phyloP scores from a whole-genome alignment of 1,139 yeast genomes.

The Kodamaea arcana region DNA sequence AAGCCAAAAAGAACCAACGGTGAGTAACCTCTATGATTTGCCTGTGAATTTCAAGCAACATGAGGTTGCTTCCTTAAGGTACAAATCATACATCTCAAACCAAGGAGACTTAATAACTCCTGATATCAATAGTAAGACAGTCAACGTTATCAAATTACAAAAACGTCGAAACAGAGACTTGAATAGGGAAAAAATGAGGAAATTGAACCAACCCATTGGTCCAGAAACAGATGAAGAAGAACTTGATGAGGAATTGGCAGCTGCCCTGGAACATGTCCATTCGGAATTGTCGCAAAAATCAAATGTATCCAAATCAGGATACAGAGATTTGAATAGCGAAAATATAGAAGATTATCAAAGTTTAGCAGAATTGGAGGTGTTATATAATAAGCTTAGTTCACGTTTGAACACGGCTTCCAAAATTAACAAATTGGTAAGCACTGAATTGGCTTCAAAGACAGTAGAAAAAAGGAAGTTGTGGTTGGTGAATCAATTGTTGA shows the following conservation, averaged over 20 bases:
- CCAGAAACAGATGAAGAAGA: slow-evolving; percentile 6
- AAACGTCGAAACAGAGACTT: slow-evolving; percentile 9
- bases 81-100: slow-evolving; percentile 18
- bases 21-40: slow-evolving; percentile 17
- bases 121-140: slow-evolving; percentile 6
- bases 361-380: slow-evolving; percentile 16
- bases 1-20: slow-evolving; percentile 5
- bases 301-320: slow-evolving; percentile 2
- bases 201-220: slow-evolving; percentile 6
- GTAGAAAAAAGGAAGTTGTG: slow-evolving; percentile 44
- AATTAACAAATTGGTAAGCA: slow-evolving; percentile 42
- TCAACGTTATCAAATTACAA: slow-evolving; percentile 14
- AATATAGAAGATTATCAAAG: slow-evolving; percentile 17
- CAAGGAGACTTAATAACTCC: slow-evolving; percentile 6
- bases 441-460: slow-evolving; percentile 34
- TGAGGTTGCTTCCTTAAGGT: slow-evolving; percentile 31
- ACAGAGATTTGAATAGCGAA: slow-evolving; percentile 2
- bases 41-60: slow-evolving; percentile 36
- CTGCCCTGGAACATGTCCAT: slow-evolving; percentile 5
- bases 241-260: slow-evolving; percentile 5
- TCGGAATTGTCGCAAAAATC: slow-evolving; percentile 3
- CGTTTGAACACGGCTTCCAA: slow-evolving; percentile 43
- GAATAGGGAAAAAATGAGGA: slow-evolving; percentile 8
- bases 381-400: slow-evolving; percentile 17
- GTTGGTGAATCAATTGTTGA: slow-evolving; percentile 53